Base-by-base conservation (phyloP, 352 stramenopile species). In the Phytophthora capsici region DNA sequence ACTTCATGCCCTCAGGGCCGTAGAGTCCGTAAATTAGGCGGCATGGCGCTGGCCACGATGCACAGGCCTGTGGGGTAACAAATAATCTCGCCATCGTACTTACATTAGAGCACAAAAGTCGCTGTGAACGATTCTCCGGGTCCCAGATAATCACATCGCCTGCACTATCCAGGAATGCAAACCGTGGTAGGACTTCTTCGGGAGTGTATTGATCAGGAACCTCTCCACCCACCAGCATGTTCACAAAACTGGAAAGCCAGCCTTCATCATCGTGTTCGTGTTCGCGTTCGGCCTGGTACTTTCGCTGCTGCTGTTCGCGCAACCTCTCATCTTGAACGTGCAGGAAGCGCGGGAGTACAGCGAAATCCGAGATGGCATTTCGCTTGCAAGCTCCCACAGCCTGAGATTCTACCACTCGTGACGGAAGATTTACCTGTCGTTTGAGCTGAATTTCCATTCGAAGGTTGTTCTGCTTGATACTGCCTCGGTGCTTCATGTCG, bases 121-220 rank as follows among this genome's bases (percentile, higher is more conserved):
- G 73, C 30, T 91, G 82, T 6, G 77, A 86, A 8, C 84, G 82
- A 20, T 71, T 82, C 49, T 95, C 88, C 1, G 85, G 85, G 30
- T 95, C 88, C 82, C 82, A 94, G 26, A 94, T 61, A n/a, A 90
- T 81, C 28, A 91, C 77, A 47, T 93, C 71, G 1, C 82, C 84
- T 6, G 45, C 43, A 28, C 56, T 77, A 10, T 83, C 80, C 5
- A 91, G 52, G 32, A 93, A 82, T 0, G 73, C 77, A 49, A 94
- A 87, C 0, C 85, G 82, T 8, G 85, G 85, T 14, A 94, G 58
- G 12, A 94, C 83, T 54, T 90, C 72, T 44, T 88, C 80, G 0
- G 83, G 82, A 6, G 71, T 73, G 48, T 91, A 94, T 60, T 91
- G 83, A 23, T 92, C 80, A 0, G 83, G 85, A 1, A 90, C 77